Base-by-base conservation (phyloP, 164 flowering plant genomes). In the Liriodendron chinense region DNA sequence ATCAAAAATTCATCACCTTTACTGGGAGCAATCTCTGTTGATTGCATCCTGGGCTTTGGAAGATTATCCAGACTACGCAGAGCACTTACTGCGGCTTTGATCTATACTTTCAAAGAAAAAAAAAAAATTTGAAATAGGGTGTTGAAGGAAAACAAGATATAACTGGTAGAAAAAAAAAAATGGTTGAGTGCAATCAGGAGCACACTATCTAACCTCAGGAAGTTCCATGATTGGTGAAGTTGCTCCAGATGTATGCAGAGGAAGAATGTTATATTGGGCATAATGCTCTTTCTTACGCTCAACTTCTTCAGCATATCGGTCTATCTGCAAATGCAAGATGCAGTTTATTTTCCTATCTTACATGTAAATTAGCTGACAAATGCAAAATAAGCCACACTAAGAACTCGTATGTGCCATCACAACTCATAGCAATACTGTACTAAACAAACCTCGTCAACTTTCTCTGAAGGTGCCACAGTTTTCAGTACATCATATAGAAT, bases 171-270 rank as follows among this genome's bases (percentile, higher is more conserved):
- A 2, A 8, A 34, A 8, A 34, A 20, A 50, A 49, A 23, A 34
- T 1, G 24, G 22, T 34, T 20, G 63, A 3, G 13, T 20, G 53
- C 20, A 24, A n/a, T 12, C 66, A 59, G 43, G 50, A 69, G 34
- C 18, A 73, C 78, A 14, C 59, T 47, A 57, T 68, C 81, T 71
- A 76, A 96, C 99, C 98, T 96, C 98, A 71, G 98, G 91, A 81
- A 96, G 90, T 81, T 90, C 91, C 99, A 96, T 90, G 49, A 94
- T 91, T 75, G 92, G 86, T 65, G 97, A 89, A 81, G 88, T 88
- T 49, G 82, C 86, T n/a, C 92, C 97, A 76, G 83, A 78, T 48
- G 92, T 87, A 84, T 86, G 79, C 65, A 96, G 77, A 21, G 98
- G 99, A 82, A 96, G 92, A 81, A 96, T 93, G 83, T 96, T 96